phyloP scores from a whole-genome alignment of 2,329 filamentous ascomycete genomes.

The Meredithiella fracta region DNA sequence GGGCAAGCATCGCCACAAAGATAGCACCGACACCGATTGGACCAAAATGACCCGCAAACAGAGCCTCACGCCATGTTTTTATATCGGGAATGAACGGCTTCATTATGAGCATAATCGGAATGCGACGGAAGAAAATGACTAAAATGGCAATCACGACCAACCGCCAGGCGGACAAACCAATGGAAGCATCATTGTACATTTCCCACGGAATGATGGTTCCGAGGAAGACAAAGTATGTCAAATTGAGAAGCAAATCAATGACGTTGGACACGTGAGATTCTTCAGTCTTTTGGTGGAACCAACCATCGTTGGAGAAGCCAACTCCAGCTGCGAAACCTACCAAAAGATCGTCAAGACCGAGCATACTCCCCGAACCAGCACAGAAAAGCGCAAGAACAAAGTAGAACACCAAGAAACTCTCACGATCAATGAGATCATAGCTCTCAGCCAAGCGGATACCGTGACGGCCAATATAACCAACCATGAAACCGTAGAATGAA shows the following conservation, averaged over 20 bases:
- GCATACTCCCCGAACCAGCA: slow-evolving; percentile 76
- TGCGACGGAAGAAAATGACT: slow-evolving; percentile 87
- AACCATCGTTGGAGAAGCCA: slow-evolving; percentile 98
- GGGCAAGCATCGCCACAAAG: slow-evolving; percentile 81
- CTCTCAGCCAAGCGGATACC: slow-evolving; percentile 78
- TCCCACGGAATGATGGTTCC: slow-evolving; percentile 95
- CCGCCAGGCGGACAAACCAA: slow-evolving; percentile 74
- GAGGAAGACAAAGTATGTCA: slow-evolving; percentile 96
- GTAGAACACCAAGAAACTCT: slow-evolving; percentile 97
- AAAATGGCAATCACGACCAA: slow-evolving; percentile 86
- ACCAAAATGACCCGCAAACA: slow-evolving; percentile 94
- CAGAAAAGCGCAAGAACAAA: slow-evolving; percentile 93
- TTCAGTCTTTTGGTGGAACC: slow-evolving; percentile 96
- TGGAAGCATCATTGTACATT: slow-evolving; percentile 58
- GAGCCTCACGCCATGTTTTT: slow-evolving; percentile 92
- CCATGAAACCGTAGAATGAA: slow-evolving; percentile 66
- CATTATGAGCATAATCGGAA: slow-evolving; percentile 80
- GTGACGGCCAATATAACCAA: slow-evolving; percentile 83
- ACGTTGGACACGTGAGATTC: slow-evolving; percentile 98
- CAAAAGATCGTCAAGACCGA: slow-evolving; percentile 84
- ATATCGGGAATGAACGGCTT: slow-evolving; percentile 93
- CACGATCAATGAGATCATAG: slow-evolving; percentile 74
- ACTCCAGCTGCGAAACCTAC: slow-evolving; percentile 91
- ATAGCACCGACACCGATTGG: slow-evolving; percentile 95
- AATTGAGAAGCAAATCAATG: slow-evolving; percentile 89